These are phyloP conservation scores for Xylaria arbuscula DNA, from an alignment of 2,329 filamentous ascomycete species.

Conservation along the genomic window DNA sequence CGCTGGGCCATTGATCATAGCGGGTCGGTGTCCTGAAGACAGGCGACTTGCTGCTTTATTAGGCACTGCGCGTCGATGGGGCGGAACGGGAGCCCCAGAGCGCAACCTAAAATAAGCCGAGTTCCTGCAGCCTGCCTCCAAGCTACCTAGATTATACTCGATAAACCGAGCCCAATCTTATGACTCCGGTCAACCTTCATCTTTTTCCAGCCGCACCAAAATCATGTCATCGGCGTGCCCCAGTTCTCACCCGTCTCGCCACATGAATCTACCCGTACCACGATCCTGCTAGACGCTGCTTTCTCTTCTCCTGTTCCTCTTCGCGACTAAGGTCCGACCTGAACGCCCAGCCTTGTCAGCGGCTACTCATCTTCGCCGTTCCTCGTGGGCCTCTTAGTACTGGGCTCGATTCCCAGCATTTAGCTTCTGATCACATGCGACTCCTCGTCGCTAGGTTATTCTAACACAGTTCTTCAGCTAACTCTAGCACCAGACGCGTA, in stretches of 20 bases:
- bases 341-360: conserved; percentile 7
- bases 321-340: background rate
- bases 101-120: conserved; percentile 9
- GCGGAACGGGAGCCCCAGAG: conserved; percentile 9
- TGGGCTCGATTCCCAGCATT: conserved; percentile 9
- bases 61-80: conserved; percentile 6
- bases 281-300: conserved; percentile 6
- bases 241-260: conserved; percentile 6
- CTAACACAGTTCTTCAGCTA: conserved; percentile 36
- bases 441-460: conserved; percentile 20
- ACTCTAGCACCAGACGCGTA: conserved; percentile 28
- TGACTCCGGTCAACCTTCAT: conserved; percentile 27
- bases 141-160: background rate
- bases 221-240: conserved; percentile 30
- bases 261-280: conserved; percentile 8
- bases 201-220: conserved; percentile 27
- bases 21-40: conserved; percentile 10
- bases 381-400: conserved; percentile 17
- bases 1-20: conserved; percentile 11
- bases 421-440: conserved; percentile 22
- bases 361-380: conserved; percentile 8
- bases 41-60: conserved; percentile 12
- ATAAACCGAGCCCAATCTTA: conserved; percentile 30
- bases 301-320: background rate
- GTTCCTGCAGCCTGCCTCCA: background rate